These are phyloP conservation scores for Jackrogersella multiformis DNA, from an alignment of 495 filamentous ascomycete species.

Conservation along the genomic window DNA sequence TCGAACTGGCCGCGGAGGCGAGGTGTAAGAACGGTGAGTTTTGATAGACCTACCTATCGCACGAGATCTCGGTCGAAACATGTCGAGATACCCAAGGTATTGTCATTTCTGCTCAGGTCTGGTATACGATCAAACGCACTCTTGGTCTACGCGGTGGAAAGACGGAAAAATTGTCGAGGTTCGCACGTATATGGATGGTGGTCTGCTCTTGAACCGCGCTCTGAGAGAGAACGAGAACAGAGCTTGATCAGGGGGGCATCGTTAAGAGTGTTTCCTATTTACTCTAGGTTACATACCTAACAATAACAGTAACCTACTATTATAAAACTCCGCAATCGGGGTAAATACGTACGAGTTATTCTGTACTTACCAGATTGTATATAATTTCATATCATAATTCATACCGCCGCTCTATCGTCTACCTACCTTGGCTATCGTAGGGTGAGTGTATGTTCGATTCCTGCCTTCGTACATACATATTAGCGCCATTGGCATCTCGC, in stretches of 20 bases:
- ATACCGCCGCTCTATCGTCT: neutral
- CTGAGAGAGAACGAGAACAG: constrained; percentile 2
- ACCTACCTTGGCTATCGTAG: no score
- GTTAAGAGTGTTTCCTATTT: neutral
- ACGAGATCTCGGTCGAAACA: neutral
- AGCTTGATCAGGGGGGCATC: neutral
- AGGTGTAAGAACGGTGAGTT: constrained; percentile 23
- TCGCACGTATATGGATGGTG: constrained; percentile 17
- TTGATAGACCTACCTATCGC: neutral
- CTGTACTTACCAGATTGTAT: neutral
- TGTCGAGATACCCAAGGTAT: neutral
- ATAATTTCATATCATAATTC: neutral
- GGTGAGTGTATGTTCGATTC: no score
- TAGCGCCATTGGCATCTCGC: neutral
- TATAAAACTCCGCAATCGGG: neutral
- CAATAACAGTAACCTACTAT: neutral
- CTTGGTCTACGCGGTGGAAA: constrained; percentile 16
- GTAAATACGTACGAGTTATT: constrained; percentile 1
- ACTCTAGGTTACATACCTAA: neutral
- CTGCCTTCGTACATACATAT: no score
- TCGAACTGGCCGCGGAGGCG: constrained; percentile 15
- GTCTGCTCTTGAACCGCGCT: constrained; percentile 15
- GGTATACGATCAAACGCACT: constrained; percentile 12
- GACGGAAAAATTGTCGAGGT: constrained; percentile 21
- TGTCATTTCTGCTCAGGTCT: neutral